These are phyloP conservation scores for Penicillium sp. DNA, from an alignment of 2,329 filamentous ascomycete species.

Conservation along the genomic window DNA sequence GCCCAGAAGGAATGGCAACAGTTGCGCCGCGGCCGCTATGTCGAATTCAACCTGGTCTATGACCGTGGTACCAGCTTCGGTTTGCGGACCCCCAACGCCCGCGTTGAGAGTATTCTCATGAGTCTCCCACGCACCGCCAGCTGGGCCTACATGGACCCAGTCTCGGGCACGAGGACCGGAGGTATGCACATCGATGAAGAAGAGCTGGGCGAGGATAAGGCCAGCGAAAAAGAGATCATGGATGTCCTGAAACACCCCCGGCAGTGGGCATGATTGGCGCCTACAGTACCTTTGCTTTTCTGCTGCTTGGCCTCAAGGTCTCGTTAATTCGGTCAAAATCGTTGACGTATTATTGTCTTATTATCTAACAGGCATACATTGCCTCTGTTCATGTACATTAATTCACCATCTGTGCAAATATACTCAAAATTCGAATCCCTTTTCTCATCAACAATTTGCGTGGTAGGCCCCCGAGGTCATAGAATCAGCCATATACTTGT, in stretches of 20 bases:
- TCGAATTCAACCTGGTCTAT: constrained; percentile 98
- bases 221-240: constrained; percentile 71
- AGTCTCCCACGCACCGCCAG: constrained; percentile 87
- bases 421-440: not conserved
- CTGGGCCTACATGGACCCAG: constrained; percentile 90
- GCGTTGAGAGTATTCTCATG: constrained; percentile 97
- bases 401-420: not conserved
- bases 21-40: constrained; percentile 87
- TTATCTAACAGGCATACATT: not conserved
- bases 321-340: not conserved
- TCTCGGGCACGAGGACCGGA: constrained; percentile 46
- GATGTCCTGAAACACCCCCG: constrained; percentile 65
- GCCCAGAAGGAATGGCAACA: constrained; percentile 96
- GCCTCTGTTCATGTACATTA: constrained; percentile 7
- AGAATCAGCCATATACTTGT: not conserved
- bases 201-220: constrained; percentile 33
- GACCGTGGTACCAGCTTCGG: constrained; percentile 94
- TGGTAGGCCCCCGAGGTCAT: not conserved
- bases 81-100: constrained; percentile 83
- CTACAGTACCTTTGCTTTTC: not conserved
- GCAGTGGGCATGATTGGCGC: constrained; percentile 55
- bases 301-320: not conserved
- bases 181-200: constrained; percentile 50
- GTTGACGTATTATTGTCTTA: constrained; percentile 1
- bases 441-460: not conserved